Percentiles rank a stretch among this genome's conserved stretches.
phyloP scores from a whole-genome alignment of 2,329 filamentous ascomycete species.

The Fusarium sororula region DNA sequence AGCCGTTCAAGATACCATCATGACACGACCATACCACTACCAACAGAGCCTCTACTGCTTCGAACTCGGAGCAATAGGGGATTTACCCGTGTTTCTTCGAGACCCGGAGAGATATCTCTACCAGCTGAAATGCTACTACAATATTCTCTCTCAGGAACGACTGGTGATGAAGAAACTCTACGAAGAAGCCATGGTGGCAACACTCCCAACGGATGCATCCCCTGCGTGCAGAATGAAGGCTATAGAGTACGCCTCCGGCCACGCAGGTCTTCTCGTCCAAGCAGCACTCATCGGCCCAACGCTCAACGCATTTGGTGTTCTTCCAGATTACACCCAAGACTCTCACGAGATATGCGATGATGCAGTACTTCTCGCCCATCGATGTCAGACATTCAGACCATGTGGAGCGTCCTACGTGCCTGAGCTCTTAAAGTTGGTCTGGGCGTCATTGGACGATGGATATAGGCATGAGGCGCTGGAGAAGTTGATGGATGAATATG shows the following conservation, averaged over 20 bases:
- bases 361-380: background rate
- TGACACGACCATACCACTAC: constrained; percentile 11
- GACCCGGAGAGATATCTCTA: constrained; percentile 14
- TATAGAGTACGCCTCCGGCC: background rate
- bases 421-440: constrained; percentile 14
- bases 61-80: constrained; percentile 7
- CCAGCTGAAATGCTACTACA: constrained; percentile 21
- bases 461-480: constrained; percentile 22
- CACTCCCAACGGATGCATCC: background rate
- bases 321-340: background rate
- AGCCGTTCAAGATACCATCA: background rate
- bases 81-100: constrained; percentile 9
- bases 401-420: constrained; percentile 16
- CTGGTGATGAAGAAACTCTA: background rate
- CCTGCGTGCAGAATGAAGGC: background rate
- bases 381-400: constrained; percentile 4
- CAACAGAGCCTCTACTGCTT: constrained; percentile 5
- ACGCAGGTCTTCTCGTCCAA: constrained; percentile 11
- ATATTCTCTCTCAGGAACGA: constrained; percentile 4
- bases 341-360: constrained; percentile 10
- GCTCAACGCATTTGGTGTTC: background rate
- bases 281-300: constrained; percentile 1
- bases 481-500: background rate
- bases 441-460: constrained; percentile 10
- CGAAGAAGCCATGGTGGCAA: background rate